Conservation (phyloP, 331 rosid species). For the Malus hybrid region DNA sequence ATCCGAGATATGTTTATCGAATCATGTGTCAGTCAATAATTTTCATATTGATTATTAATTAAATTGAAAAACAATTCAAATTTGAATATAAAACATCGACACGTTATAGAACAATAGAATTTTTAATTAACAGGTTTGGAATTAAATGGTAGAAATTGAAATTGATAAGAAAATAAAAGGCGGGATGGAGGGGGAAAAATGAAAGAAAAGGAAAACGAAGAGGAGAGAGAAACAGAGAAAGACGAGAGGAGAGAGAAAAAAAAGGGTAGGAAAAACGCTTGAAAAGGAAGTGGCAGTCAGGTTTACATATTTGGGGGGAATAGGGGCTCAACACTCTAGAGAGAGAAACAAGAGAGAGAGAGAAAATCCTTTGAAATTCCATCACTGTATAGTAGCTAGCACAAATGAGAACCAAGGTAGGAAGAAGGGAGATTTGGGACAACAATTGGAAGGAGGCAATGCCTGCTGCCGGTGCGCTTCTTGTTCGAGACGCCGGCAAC, state of each 20-base stretch:
- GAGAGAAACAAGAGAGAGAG: neutral
- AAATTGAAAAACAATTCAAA: neutral
- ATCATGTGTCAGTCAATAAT: neutral
- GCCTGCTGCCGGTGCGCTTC: neutral
- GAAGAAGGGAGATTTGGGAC: constrained; percentile 32
- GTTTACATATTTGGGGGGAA: neutral
- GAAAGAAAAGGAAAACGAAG: too few species aligned
- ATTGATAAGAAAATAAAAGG: neutral
- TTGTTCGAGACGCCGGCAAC: constrained; percentile 3
- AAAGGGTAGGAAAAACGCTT: constrained; percentile 3
- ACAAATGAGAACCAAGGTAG: constrained; percentile 41
- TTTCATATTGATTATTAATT: too few species aligned
- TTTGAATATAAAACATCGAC: neutral
- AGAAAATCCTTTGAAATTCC: neutral
- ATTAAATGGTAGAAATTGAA: neutral
- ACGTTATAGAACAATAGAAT: neutral
- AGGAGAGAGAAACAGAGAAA: neutral
- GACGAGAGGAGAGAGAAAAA: neutral
- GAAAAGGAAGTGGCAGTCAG: neutral
- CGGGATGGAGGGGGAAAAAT: neutral
- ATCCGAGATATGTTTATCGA: fast-evolving
- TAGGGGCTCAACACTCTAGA: neutral
- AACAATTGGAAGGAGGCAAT: constrained; percentile 27
- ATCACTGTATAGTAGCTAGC: neutral
- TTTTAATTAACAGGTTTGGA: too few species aligned